A percentile compares a stretch with the other conserved stretches of the same genome.
phyloP scores from a whole-genome alignment of 2,329 filamentous ascomycete species.

The Trichoderma atrobrunneum region DNA sequence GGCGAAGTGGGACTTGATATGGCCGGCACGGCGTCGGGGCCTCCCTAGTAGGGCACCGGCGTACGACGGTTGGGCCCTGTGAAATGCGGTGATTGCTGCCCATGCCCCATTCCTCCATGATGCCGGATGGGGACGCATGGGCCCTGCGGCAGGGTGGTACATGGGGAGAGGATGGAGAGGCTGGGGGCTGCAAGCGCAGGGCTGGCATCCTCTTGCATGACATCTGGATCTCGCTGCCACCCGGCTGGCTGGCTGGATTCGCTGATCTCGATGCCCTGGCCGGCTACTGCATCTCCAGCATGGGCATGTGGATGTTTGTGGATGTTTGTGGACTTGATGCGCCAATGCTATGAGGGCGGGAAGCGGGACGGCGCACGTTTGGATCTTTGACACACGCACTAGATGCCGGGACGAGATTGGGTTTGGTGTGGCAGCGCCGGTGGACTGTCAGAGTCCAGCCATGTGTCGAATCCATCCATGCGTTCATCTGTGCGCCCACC shows the following conservation, averaged over 20 bases:
- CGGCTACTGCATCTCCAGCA: slow-evolving; percentile 13
- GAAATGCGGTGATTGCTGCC: slow-evolving; percentile 1
- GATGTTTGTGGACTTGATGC: slow-evolving; percentile 11
- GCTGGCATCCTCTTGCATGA: slow-evolving; percentile 5
- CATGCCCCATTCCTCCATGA: neutral
- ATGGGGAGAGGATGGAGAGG: slow-evolving; percentile 7
- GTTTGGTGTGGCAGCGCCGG: slow-evolving; percentile 4
- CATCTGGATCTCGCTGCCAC: slow-evolving; percentile 6
- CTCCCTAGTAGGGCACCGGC: slow-evolving; percentile 4
- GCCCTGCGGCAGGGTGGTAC: neutral
- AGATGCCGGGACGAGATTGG: slow-evolving; percentile 3
- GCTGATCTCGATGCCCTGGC: slow-evolving; percentile 3
- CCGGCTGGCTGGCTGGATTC: neutral
- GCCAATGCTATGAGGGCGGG: slow-evolving; percentile 3
- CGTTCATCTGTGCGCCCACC: neutral
- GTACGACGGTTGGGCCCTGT: neutral
- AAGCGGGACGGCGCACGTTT: slow-evolving; percentile 11
- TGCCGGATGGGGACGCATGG: slow-evolving; percentile 1
- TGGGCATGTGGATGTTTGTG: slow-evolving; percentile 13
- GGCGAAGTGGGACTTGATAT: slow-evolving; percentile 18
- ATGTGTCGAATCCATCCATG: neutral
- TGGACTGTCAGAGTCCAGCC: neutral
- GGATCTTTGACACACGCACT: slow-evolving; percentile 7
- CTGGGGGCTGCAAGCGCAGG: slow-evolving; percentile 2
- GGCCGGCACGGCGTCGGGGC: slow-evolving; percentile 9